phyloP scores from a whole-genome alignment of 1,284 basidiomycete species.

The Irpex sp. region DNA sequence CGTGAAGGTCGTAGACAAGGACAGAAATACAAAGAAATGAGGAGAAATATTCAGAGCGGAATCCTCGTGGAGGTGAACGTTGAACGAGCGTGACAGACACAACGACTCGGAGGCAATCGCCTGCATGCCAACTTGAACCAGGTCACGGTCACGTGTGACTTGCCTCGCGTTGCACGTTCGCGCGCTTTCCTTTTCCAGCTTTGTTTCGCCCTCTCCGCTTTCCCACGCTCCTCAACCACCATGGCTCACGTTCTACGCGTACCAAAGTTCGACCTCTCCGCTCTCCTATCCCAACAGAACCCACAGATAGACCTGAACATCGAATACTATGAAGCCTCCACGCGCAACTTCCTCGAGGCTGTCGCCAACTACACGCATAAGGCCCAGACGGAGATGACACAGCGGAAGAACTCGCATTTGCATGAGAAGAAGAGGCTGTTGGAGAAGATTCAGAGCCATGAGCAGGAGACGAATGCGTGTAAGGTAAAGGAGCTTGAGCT shows the following conservation, averaged over 20 bases:
- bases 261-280: conserved; percentile 69
- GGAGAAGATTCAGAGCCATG: conserved; percentile 65
- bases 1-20: not conserved
- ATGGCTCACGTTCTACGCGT: conserved; percentile 54
- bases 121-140: not conserved
- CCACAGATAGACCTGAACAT: conserved; percentile 75
- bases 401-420: conserved; percentile 62
- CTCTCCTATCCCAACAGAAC: conserved; percentile 61
- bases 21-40: not conserved
- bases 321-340: conserved; percentile 68
- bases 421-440: conserved; percentile 65
- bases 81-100: not conserved
- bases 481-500: conserved; percentile 81
- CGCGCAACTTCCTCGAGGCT: conserved; percentile 75
- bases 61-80: not conserved
- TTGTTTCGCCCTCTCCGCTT: conserved; percentile 4
- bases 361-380: conserved; percentile 75
- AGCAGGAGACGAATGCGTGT: conserved; percentile 75
- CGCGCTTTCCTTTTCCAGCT: not conserved
- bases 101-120: not conserved
- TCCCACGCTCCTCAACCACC: conserved; percentile 1
- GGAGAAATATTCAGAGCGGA: not conserved
- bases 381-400: conserved; percentile 69
- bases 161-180: not conserved
- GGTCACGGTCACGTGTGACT: conserved; percentile 4